Percentiles rank a stretch among this genome's conserved stretches.
phyloP scores from a whole-genome alignment of 1,139 yeast genomes.

The Debaryomyces coudertii region DNA sequence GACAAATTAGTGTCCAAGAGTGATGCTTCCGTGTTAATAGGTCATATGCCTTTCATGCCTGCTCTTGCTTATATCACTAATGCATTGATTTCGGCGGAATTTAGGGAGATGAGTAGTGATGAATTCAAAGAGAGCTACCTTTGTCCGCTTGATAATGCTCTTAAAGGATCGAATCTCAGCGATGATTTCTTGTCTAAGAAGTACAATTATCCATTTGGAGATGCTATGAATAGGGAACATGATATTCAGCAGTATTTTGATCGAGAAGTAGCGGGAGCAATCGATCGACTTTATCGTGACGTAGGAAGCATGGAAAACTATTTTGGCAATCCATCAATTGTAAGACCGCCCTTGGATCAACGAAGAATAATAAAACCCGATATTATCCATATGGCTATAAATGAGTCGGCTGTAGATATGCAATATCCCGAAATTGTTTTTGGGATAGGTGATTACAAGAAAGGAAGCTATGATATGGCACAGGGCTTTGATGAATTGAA shows the following conservation, averaged over 20 bases:
- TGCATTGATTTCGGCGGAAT: slow-evolving; percentile 6
- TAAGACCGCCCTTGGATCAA: slow-evolving; percentile 2
- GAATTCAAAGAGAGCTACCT: slow-evolving; percentile 8
- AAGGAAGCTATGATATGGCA: slow-evolving; percentile 4
- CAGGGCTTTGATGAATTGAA: slow-evolving; percentile 7
- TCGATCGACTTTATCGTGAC: slow-evolving; percentile 4
- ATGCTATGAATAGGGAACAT: slow-evolving; percentile 3
- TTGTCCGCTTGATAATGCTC: slow-evolving; percentile 8
- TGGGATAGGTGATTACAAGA: slow-evolving; percentile 10
- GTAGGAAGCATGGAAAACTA: not conserved
- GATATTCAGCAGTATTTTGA: slow-evolving; percentile 8
- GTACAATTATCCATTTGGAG: slow-evolving; percentile 3
- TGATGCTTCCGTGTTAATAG: slow-evolving; percentile 5
- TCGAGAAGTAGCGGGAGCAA: not conserved
- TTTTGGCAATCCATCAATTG: slow-evolving; percentile 4
- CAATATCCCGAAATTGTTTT: slow-evolving; percentile 7
- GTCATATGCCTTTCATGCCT: slow-evolving; percentile 1
- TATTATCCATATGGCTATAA: slow-evolving; percentile 1
- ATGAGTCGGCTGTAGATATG: not conserved
- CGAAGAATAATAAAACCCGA: slow-evolving; percentile 6
- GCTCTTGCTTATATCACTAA: slow-evolving; percentile 2
- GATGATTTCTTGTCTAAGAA: not conserved
- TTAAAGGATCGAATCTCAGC: not conserved
- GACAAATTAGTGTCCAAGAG: slow-evolving; percentile 5
- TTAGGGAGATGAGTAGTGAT: slow-evolving; percentile 6